Percentiles rank a stretch among this genome's conserved stretches.
These are phyloP conservation scores for Fusarium euwallaceae DNA, from an alignment of 2,329 filamentous ascomycete genomes.

Conservation along the genomic window DNA sequence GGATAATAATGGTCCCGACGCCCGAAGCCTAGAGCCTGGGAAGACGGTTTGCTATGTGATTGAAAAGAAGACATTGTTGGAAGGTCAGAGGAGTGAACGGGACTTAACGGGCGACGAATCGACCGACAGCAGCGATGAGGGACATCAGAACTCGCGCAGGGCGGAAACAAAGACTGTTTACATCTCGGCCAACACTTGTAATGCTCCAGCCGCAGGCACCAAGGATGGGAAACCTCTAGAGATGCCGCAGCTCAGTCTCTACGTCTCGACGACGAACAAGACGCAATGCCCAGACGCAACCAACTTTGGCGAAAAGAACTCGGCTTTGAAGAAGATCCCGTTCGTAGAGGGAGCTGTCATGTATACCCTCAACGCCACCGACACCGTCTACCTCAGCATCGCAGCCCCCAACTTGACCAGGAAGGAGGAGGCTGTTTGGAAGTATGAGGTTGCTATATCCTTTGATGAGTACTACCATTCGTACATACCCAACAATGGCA, in stretches of 20 bases:
- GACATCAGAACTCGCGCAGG: constrained; percentile 45
- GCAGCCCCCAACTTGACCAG: constrained; percentile 74
- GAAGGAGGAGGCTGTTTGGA: constrained; percentile 76
- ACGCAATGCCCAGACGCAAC: constrained; percentile 47
- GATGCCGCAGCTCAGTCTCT: constrained; percentile 81
- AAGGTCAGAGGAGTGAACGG: constrained; percentile 30
- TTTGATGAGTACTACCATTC: constrained; percentile 82
- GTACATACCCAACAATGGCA: constrained; percentile 59
- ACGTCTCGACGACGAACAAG: constrained; percentile 71
- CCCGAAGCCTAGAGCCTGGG: constrained; percentile 73
- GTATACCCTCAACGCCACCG: constrained; percentile 70
- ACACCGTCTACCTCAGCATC: constrained; percentile 82
- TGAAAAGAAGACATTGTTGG: constrained; percentile 47
- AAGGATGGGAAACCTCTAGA: constrained; percentile 23
- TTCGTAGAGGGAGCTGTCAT: constrained; percentile 80
- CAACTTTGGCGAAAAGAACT: constrained; percentile 32
- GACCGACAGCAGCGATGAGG: constrained; percentile 21
- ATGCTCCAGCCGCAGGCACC: constrained; percentile 71
- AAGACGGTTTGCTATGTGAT: constrained; percentile 63
- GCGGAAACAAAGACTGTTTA: constrained; percentile 68
- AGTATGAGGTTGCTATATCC: constrained; percentile 85
- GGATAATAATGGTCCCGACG: constrained; percentile 74
- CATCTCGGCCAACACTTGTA: constrained; percentile 88
- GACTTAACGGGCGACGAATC: constrained; percentile 27
- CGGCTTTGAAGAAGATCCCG: constrained; percentile 49